Conservation (phyloP, 106 monocot genomes). For the Acorus gramineus region DNA sequence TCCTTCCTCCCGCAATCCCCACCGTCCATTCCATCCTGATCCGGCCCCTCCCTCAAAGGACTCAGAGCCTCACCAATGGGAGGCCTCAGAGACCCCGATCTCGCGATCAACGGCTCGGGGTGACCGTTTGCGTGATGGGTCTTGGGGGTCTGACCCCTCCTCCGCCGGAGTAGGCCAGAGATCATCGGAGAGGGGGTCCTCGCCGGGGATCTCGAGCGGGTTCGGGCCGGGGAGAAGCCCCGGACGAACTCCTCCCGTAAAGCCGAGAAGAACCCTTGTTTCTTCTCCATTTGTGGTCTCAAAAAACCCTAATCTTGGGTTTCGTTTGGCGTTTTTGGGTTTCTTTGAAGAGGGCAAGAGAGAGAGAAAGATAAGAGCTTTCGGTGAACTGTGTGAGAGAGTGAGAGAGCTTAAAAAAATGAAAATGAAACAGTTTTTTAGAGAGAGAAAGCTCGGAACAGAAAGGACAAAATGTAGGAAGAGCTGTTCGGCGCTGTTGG, state of each 20-base stretch:
- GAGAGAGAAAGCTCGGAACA: no score
- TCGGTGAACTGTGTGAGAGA: no score
- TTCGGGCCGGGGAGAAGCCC: constrained; percentile 25
- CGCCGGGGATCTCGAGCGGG: constrained; percentile 19
- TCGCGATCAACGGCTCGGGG: constrained; percentile 10
- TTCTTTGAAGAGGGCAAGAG: no score
- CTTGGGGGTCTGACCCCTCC: constrained; percentile 10
- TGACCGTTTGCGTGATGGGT: background rate
- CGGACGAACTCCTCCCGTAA: constrained; percentile 24
- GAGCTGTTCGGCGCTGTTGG: no score
- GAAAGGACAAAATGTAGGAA: no score
- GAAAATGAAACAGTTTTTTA: no score
- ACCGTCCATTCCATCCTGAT: constrained; percentile 10
- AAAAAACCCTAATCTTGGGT: no score
- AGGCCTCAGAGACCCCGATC: constrained; percentile 23
- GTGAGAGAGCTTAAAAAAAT: no score
- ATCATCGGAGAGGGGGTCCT: constrained; percentile 26
- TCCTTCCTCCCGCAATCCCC: constrained; percentile 30
- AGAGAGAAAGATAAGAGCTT: no score
- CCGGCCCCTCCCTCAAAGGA: constrained; percentile 52
- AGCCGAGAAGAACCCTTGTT: constrained; percentile 36
- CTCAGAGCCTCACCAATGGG: constrained; percentile 15
- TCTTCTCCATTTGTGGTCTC: constrained; percentile 23
- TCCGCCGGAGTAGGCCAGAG: constrained; percentile 24
- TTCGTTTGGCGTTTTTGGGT: no score